A percentile compares a stretch with the other conserved stretches of the same genome.
These are phyloP conservation scores for Apiospora sp. DNA, from an alignment of 2,329 filamentous ascomycete species.

Conservation along the genomic window DNA sequence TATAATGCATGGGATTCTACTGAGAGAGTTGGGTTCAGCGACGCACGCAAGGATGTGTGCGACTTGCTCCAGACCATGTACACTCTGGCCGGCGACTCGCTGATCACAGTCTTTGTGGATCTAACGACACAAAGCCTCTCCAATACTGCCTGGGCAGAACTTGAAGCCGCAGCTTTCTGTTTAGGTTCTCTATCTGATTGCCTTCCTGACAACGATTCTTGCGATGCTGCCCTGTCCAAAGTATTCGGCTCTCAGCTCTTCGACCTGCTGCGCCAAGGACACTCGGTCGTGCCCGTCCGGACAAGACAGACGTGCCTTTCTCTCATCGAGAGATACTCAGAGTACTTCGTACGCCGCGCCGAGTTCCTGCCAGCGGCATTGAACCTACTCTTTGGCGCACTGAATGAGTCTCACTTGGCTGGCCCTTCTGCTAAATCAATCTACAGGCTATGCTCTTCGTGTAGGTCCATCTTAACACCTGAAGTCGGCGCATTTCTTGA, in stretches of 20 bases:
- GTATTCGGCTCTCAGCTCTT: slow-evolving; percentile 70
- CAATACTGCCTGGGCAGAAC: slow-evolving; percentile 61
- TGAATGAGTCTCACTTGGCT: slow-evolving; percentile 69
- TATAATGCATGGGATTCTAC: slow-evolving; percentile 74
- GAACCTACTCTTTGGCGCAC: slow-evolving; percentile 76
- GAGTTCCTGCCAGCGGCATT: slow-evolving; percentile 74
- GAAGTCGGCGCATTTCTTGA: slow-evolving; percentile 74
- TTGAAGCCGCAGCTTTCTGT: slow-evolving; percentile 70
- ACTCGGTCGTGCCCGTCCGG: slow-evolving; percentile 64
- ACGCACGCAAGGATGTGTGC: slow-evolving; percentile 80
- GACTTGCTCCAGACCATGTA: slow-evolving; percentile 80
- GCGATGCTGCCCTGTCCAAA: slow-evolving; percentile 64
- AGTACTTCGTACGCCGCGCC: slow-evolving; percentile 77
- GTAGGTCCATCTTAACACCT: slow-evolving; percentile 70
- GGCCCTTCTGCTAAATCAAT: slow-evolving; percentile 79
- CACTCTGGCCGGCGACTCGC: slow-evolving; percentile 62
- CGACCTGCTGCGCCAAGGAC: slow-evolving; percentile 58
- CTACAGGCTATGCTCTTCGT: slow-evolving; percentile 76
- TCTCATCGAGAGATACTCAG: slow-evolving; percentile 75
- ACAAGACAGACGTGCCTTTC: slow-evolving; percentile 74
- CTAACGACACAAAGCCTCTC: slow-evolving; percentile 59
- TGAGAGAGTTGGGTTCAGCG: slow-evolving; percentile 71
- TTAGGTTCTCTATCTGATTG: slow-evolving; percentile 74
- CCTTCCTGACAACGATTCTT: slow-evolving; percentile 62
- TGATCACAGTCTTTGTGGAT: slow-evolving; percentile 65